Evolutionary conservation across 2,329 filamentous ascomycete species (phyloP), one percentile per base, ranked within the genome.

Genomic region (Clonostachys rhizophaga): DNA sequence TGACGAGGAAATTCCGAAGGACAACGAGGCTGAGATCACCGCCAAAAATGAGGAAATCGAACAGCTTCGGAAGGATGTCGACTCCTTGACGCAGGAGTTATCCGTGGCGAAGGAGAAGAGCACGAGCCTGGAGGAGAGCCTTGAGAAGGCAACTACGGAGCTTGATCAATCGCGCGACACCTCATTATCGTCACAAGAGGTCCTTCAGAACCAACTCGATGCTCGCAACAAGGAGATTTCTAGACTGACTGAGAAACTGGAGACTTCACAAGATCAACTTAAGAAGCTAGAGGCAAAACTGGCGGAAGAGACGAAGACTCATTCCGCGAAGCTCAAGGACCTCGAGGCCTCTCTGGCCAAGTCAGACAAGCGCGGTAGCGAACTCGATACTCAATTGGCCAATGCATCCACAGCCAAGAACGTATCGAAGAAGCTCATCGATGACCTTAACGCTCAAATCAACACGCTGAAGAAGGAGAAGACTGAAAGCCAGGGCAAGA

Each of bases 1-100:
- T 30, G 91, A 97, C 49, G 86, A 86, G 44, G 92, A 97, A 66
- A 75, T 95, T 13, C 87, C 89, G 4, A 82, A 88, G 46, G 24
- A 30, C 24, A 69, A 96, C n/a, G 86, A 95, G 58, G 76, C 79
- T 2, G 86, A 94, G 54, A 65, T 94, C 5, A 76, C 83, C 45
- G 78, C 84, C 48, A 88, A 87, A 57, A 72, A 84, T 11, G 78
- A 81, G 40, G 84, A 92, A 63, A 82, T 94, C 36, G 78, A 83
- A 45, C 78, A 75, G 42, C 78, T 97, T 13, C 84, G 85, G 54
- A 67, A 72, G 4, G 83, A 94, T 55, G 81, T 95, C 30, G 74
- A 79, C 17, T 75, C 70, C 2, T 70, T 96, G 18, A 84, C 86
- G 63, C 72, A 79, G 4, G 87, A 95, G 55, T 72, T 96, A 5